These are phyloP conservation scores for Onygena corvina DNA, from an alignment of 2,329 filamentous ascomycete genomes.

Conservation along the genomic window DNA sequence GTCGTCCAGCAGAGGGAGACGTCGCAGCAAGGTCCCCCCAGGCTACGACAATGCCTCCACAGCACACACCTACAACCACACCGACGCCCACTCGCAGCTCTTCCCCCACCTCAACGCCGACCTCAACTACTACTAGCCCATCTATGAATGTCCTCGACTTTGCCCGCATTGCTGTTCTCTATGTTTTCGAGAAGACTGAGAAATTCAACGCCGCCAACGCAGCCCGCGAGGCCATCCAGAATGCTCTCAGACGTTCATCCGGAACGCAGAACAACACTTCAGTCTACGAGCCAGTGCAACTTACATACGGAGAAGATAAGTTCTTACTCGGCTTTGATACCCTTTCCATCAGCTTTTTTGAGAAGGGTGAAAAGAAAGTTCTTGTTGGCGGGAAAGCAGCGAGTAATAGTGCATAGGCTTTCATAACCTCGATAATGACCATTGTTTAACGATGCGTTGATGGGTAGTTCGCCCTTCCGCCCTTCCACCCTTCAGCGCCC, in stretches of 20 bases:
- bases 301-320: conserved; percentile 15
- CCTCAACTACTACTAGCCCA: conserved; percentile 15
- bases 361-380: conserved; percentile 11
- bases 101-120: conserved; percentile 7
- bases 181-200: conserved; percentile 19
- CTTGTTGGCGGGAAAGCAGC: not conserved
- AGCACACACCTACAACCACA: not conserved
- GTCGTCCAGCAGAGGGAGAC: not conserved
- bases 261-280: conserved; percentile 4
- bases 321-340: conserved; percentile 19
- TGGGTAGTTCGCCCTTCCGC: conserved; percentile 1
- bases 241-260: conserved; percentile 9
- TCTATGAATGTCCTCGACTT: conserved; percentile 18
- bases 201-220: conserved; percentile 13
- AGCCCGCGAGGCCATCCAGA: conserved; percentile 16
- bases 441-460: not conserved
- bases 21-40: not conserved
- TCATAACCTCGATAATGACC: not conserved
- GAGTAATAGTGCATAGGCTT: not conserved
- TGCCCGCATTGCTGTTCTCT: conserved; percentile 20
- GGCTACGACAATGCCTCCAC: not conserved
- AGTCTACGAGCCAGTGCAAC: conserved; percentile 13
- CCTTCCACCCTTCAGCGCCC: no score
- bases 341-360: conserved; percentile 17
- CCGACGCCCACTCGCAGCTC: not conserved